Conservation (phyloP, 257 asterid species). For the Solanum infundibuliforme region DNA sequence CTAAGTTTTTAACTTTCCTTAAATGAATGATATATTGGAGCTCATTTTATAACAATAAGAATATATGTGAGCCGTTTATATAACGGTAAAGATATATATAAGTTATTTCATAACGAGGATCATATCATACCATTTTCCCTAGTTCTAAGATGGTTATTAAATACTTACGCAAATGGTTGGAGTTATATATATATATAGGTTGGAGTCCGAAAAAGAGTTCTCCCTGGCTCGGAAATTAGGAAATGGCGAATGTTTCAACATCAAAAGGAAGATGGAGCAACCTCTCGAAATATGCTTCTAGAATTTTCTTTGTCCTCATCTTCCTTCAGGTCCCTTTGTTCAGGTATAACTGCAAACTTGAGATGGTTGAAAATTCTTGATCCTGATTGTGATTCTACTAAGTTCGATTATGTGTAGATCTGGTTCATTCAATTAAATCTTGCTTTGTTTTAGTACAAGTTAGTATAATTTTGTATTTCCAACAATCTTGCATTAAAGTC, state of each 20-base stretch:
- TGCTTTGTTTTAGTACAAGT: neutral
- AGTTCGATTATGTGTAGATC: neutral
- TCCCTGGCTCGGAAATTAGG: neutral
- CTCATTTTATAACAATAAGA: no score
- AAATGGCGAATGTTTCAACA: constrained; percentile 3
- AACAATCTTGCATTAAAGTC: neutral
- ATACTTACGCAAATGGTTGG: no score
- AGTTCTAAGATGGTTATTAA: no score
- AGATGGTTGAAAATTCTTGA: neutral
- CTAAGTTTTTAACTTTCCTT: no score
- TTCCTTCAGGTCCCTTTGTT: constrained; percentile 87
- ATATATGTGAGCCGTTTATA: no score
- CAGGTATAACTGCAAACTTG: constrained; percentile 33
- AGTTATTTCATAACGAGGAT: no score
- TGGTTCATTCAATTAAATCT: neutral
- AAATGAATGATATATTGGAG: no score
- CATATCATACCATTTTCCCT: no score
- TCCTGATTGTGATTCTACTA: neutral
- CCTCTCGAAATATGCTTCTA: constrained; percentile 55
- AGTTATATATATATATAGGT: neutral
- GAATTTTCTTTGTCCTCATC: constrained; percentile 48
- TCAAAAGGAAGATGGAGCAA: constrained; percentile 55
- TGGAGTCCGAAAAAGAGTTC: no score
- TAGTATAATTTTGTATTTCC: neutral
- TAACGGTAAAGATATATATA: no score